Evolutionary conservation across 2,329 filamentous ascomycete genomes (phyloP).

Genomic region (Cytospora piceicola): DNA sequence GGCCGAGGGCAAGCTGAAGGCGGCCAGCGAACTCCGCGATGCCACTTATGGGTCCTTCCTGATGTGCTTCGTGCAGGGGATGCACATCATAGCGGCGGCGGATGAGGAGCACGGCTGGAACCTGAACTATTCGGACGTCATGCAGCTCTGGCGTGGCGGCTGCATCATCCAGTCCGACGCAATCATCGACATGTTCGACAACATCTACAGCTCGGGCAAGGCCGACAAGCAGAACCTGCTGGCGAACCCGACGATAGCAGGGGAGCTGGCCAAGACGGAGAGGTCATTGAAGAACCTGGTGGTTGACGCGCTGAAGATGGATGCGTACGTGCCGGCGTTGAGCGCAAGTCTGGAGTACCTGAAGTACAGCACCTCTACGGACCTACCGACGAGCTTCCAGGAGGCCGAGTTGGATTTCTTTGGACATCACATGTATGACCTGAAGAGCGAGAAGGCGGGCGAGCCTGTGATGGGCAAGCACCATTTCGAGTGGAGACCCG

Average conservation of each 20-base stretch:
- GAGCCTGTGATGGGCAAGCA: slow-evolving; percentile 59
- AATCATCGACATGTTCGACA: slow-evolving; percentile 62
- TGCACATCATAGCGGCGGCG: slow-evolving; percentile 65
- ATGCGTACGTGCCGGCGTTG: slow-evolving; percentile 64
- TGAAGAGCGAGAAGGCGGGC: slow-evolving; percentile 56
- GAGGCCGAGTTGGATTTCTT: slow-evolving; percentile 75
- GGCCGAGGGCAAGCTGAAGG: slow-evolving; percentile 52
- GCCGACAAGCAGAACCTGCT: slow-evolving; percentile 46
- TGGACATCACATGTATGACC: slow-evolving; percentile 68
- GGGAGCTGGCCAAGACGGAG: slow-evolving; percentile 57
- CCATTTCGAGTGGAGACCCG: slow-evolving; percentile 65
- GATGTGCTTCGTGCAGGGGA: slow-evolving; percentile 65
- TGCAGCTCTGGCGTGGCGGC: slow-evolving; percentile 69
- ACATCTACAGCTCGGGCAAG: slow-evolving; percentile 45
- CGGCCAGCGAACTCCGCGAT: slow-evolving; percentile 53
- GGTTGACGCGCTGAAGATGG: slow-evolving; percentile 55
- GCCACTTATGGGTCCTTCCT: slow-evolving; percentile 67
- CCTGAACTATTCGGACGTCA: slow-evolving; percentile 54
- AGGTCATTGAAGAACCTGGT: slow-evolving; percentile 60
- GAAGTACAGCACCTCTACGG: slow-evolving; percentile 64
- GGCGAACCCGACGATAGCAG: slow-evolving; percentile 47
- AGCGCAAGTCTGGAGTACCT: slow-evolving; percentile 68
- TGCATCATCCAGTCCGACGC: slow-evolving; percentile 73
- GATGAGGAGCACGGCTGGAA: slow-evolving; percentile 63
- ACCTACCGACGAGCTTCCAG: slow-evolving; percentile 69